Evolutionary conservation across 2,329 filamentous ascomycete genomes (phyloP), one percentile per base, ranked within the genome.

Genomic region (Xylaria sp.): DNA sequence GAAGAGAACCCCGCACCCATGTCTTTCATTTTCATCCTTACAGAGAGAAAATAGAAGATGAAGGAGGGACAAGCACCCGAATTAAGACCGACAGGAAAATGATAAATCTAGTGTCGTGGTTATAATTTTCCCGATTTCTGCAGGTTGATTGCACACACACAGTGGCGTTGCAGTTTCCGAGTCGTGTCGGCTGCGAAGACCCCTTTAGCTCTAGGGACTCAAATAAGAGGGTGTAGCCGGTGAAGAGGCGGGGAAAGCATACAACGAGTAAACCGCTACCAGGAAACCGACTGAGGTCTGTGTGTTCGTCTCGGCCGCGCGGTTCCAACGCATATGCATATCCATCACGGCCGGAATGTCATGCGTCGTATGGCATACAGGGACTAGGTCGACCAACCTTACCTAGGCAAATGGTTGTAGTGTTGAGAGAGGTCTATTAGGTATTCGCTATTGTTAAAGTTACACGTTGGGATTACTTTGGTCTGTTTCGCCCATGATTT

Each of bases 21-120:
- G 9, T 9, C 28, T 31, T 31, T 9, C 9, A 31, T 31, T 31
- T 31, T n/a, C n/a, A n/a, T n/a, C n/a, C n/a, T n/a, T n/a, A n/a
- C n/a, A 43, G 51, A 43, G 55, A 56, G 64, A 66, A 31, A 31
- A 31, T 5, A 31, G 9, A 31, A 31, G 9, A 31, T 5, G 9
- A 31, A 31, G 9, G 9, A 31, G 9, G 9, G 5, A 31, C 28
- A 31, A 31, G 28, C 28, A 31, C 23, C 64, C 64, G 64, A 66
- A 62, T 38, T 59, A 66, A 57, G 61, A 61, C 64, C 64, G 64
- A 66, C 61, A 57, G 64, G 64, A 38, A n/a, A 14, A 23, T 14
- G 15, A n/a, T 31, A 31, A 19, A n/a, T 61, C 37, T 35, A 45
- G 19, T 25, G 38, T 55, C 46, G 25, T 61, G 45, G 38, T 55